Percentiles rank a stretch among this genome's conserved stretches.
Conservation (phyloP, 225 moss, liverwort and hornwort species). For the Pleurozium schreberi region DNA sequence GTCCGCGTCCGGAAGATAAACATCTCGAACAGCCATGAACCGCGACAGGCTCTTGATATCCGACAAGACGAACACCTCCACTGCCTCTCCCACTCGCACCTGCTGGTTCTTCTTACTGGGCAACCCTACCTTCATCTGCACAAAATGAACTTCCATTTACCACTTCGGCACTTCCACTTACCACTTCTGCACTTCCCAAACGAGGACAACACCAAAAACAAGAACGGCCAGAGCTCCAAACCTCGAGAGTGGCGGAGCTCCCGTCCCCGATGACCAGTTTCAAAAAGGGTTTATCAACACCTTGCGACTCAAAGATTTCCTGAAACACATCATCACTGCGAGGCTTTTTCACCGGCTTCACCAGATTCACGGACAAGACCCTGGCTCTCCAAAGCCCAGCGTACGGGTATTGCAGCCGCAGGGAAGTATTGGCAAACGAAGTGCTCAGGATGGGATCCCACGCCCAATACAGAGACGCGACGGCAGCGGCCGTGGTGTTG, state of each 20-base stretch:
- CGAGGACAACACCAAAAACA: not conserved
- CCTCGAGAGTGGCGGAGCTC: conserved; percentile 66
- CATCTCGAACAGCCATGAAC: conserved; percentile 72
- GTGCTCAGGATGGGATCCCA: conserved; percentile 81
- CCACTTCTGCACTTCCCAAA: not conserved
- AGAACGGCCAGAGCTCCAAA: not conserved
- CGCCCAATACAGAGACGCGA: conserved; percentile 83
- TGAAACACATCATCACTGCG: conserved; percentile 25
- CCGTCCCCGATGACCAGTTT: conserved; percentile 64
- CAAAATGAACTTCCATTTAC: not conserved
- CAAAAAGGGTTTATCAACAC: conserved; percentile 23
- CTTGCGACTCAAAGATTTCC: conserved; percentile 47
- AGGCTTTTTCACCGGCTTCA: conserved; percentile 16
- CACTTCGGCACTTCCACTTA: not conserved
- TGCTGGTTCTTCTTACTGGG: conserved; percentile 45
- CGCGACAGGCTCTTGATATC: conserved; percentile 70
- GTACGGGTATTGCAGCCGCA: conserved; percentile 69
- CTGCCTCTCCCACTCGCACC: conserved; percentile 67
- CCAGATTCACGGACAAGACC: conserved; percentile 35
- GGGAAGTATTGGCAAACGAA: conserved; percentile 46
- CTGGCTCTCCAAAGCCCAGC: conserved; percentile 83
- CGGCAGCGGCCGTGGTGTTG: conserved; percentile 50
- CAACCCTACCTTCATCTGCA: conserved; percentile 70
- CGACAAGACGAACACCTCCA: conserved; percentile 73
- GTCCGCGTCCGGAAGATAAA: conserved; percentile 58